These are phyloP conservation scores for Fusarium cyanostomum DNA, from an alignment of 2,329 filamentous ascomycete genomes.

Conservation along the genomic window DNA sequence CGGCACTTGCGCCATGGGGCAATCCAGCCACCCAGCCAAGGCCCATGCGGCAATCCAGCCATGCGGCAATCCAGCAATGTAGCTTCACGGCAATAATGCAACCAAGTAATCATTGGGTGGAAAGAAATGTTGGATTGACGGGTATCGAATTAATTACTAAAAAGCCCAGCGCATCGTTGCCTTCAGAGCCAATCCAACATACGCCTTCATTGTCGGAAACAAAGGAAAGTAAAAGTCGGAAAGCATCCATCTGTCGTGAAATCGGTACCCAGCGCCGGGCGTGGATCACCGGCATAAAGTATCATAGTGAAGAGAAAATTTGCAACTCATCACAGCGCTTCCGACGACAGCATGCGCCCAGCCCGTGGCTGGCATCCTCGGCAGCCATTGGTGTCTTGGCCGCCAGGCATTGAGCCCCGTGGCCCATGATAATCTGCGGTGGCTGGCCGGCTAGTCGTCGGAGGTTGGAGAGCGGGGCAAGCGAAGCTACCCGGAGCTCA, in stretches of 20 bases:
- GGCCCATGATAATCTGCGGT: slow-evolving; percentile 19
- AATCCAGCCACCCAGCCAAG: background rate
- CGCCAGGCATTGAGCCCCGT: slow-evolving; percentile 19
- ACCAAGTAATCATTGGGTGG: background rate
- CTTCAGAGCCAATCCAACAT: slow-evolving; percentile 40
- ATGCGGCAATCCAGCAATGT: background rate
- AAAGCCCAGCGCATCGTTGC: slow-evolving; percentile 41
- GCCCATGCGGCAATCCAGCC: slow-evolving; percentile 12
- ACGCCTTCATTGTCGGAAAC: slow-evolving; percentile 34
- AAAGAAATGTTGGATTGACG: slow-evolving; percentile 42
- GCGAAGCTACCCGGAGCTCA: slow-evolving; percentile 7
- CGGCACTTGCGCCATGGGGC: slow-evolving; percentile 8
- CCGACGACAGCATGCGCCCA: slow-evolving; percentile 17
- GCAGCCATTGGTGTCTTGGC: slow-evolving; percentile 34
- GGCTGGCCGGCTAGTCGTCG: slow-evolving; percentile 18
- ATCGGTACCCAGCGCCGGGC: slow-evolving; percentile 27
- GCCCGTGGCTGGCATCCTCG: slow-evolving; percentile 18
- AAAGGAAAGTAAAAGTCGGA: slow-evolving; percentile 29
- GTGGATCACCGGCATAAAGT: slow-evolving; percentile 29
- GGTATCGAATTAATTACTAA: slow-evolving; percentile 45
- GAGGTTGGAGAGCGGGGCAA: slow-evolving; percentile 26
- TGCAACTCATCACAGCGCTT: slow-evolving; percentile 21
- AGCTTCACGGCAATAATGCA: background rate
- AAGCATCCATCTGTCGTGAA: slow-evolving; percentile 33
- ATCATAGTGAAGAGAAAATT: slow-evolving; percentile 29